Evolutionary conservation across 495 filamentous ascomycete species (phyloP), one percentile per base, ranked within the genome.

Genomic region (Gamarada debralockiae): DNA sequence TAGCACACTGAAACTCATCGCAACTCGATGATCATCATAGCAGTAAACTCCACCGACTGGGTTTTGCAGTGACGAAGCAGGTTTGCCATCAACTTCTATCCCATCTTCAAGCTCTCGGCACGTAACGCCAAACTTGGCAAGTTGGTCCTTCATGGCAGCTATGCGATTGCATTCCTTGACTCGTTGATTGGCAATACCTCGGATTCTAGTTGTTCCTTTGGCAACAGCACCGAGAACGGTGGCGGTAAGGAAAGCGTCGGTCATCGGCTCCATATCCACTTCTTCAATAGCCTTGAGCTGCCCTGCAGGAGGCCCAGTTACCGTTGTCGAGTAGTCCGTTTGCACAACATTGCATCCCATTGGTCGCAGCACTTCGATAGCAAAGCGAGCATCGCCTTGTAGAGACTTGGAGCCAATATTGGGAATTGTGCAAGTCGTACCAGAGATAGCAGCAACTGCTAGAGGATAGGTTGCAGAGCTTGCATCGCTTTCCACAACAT

Each of bases 81-180:
- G 76, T 48, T 77, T 82, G 3, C 90, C 90, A 41, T 86, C 80
- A 33, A 95, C 82, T 62, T 89, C 83, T 50, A 99, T 95, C 31
- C 93, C 93, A 66, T 99, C 92, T 34, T 95, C 89, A 36, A 95
- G 82, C 65, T 96, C 89, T 12, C 84, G 78, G 66, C 90, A 96
- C 13, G 75, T 70, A 5, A 99, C 90, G 10, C 93, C 92, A 61
- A 96, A 99, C 63, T 97, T 96, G n/a, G 86, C 87, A 34, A 99
- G 80, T 67, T 97, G 83, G 55, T 92, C 89, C 60, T 92, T 90
- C 95, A 99, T 97, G 36, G 95, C 95, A 61, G 79, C 74, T 61
- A 99, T 97, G 23, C 93, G 87, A 67, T 99, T 95, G 74, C 93
- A 99, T 67, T 99, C 93, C 67, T 99, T 99, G 55, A 97, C 91